phyloP scores from a whole-genome alignment of 768 basidiomycete genomes.

The Lenzites betulinus region DNA sequence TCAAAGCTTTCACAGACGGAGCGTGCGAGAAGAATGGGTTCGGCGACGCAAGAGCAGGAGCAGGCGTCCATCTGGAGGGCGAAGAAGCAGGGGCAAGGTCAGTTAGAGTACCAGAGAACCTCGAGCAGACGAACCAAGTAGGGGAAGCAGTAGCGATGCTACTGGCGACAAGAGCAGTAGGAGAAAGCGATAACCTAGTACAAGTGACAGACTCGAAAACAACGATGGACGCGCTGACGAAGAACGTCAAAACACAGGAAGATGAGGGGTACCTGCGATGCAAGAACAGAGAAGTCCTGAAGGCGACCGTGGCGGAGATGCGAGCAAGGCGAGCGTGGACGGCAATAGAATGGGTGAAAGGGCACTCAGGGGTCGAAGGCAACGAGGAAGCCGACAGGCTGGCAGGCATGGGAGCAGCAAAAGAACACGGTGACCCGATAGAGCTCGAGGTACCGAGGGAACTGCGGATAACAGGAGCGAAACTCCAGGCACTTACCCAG shows the following conservation, averaged over 20 bases:
- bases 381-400: conserved; percentile 4
- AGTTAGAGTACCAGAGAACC: not conserved
- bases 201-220: conserved; percentile 29
- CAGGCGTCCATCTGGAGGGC: not conserved
- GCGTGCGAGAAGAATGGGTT: not conserved
- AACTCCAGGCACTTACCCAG: not conserved
- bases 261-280: conserved; percentile 30
- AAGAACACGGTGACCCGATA: not conserved
- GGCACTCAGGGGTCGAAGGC: not conserved
- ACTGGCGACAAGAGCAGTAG: not conserved
- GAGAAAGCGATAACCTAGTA: not conserved
- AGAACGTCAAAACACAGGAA: conserved; percentile 23
- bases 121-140: conserved; percentile 1
- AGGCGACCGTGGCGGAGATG: not conserved
- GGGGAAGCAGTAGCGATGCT: not conserved
- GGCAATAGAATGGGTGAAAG: conserved; percentile 5
- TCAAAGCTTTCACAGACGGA: not conserved
- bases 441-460: not conserved
- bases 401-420: not conserved
- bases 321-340: not conserved
- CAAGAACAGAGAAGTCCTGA: conserved; percentile 15
- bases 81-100: not conserved
- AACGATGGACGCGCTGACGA: conserved; percentile 15
- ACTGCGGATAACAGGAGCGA: not conserved
- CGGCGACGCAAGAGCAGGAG: not conserved